Evolutionary conservation across 2,329 filamentous ascomycete species (phyloP), one percentile per base, ranked within the genome.

Genomic region (Fusarium sp.): DNA sequence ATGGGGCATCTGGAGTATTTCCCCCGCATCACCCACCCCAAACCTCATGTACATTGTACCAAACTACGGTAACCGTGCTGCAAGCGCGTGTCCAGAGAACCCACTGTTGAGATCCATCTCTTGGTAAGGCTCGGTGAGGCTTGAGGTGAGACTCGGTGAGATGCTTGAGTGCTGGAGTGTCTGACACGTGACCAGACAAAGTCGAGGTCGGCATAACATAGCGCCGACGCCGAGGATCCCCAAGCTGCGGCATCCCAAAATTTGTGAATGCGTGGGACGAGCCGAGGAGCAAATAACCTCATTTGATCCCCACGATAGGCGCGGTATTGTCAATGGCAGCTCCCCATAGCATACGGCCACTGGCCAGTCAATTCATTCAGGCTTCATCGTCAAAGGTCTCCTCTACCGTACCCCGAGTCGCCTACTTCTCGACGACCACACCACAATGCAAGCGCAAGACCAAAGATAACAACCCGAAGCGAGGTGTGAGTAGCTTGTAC

Each of bases 401-500:
- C 4, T 36, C 57, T 17, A 51, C 55, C 27, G 51, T 55, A 33
- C 51, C 66, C 11, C 66, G 68, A 67, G 56, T 61, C 39, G 59
- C 76, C 47, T 53, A 56, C 67, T 85, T 89, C 78, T 87, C 88
- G 48, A 90, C 87, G 58, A 85, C 86, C 50, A 80, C 80, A 66
- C 81, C 78, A 66, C 82, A 80, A 71, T 83, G 79, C 70, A 80
- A 81, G 74, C 81, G 82, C 78, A 82, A 80, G 75, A 79, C 75
- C 64, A 88, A 88, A 75, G 94, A 97, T 82, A 88, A 88, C 81
- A 97, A 93, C 83, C 89, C 86, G 69, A 82, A 88, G 63, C 91
- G 96, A 63, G 95, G 94, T 42, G 88, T 97, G 51, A 97, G 93
- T 56, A 91, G 90, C 23, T 85, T 97, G 58, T 90, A 92, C 70